Conservation (phyloP, 139 green algal genomes). For the Tetradesmus obliquus region DNA sequence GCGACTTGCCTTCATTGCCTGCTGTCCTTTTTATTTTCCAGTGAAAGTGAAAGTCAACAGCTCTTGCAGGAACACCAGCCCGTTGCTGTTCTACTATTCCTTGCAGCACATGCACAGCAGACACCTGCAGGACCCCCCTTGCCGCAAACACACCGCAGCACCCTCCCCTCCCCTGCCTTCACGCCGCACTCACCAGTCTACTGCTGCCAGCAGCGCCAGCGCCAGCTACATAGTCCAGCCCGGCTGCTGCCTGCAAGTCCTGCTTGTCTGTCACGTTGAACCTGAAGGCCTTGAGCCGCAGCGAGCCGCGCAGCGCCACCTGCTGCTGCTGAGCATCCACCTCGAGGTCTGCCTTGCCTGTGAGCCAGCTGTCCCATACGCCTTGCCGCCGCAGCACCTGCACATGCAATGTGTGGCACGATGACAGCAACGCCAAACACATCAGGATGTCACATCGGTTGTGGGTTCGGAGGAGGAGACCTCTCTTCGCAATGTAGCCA, state of each 20-base stretch:
- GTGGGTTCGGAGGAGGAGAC: no score
- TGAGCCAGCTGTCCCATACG: conserved; percentile 42
- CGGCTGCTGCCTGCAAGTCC: conserved; percentile 22
- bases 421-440: background rate
- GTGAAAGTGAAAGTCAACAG: no score
- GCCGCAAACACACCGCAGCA: no score
- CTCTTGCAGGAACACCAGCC: no score
- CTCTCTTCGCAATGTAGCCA: no score
- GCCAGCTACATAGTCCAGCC: background rate
- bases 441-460: no score
- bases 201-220: background rate
- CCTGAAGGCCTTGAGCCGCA: conserved; percentile 41
- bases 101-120: no score
- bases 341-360: conserved; percentile 11
- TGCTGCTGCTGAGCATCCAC: background rate
- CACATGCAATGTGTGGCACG: background rate
- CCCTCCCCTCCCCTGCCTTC: background rate
- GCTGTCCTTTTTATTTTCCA: no score
- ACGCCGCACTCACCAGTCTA: background rate
- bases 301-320: background rate
- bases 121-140: no score
- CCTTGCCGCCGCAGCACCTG: conserved; percentile 26
- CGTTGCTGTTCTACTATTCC: no score
- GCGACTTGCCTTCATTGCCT: no score
- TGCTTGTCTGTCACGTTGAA: conserved; percentile 38